These are phyloP conservation scores for Nepenthes gracilis DNA, from an alignment of 148 eudicot species.

Conservation along the genomic window DNA sequence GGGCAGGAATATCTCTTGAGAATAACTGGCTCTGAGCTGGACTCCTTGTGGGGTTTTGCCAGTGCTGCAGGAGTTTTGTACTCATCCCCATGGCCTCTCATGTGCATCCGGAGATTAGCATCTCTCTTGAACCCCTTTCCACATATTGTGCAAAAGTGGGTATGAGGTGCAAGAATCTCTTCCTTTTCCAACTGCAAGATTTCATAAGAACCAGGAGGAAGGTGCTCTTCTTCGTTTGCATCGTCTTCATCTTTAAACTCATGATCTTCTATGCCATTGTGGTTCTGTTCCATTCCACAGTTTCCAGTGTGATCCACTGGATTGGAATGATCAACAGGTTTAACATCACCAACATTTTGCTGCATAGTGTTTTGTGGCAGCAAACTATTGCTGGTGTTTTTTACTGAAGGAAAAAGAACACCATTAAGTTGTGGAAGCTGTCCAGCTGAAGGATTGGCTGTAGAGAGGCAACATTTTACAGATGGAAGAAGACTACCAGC, in stretches of 20 bases:
- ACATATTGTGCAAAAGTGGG: constrained; percentile 88
- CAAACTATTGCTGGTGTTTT: constrained; percentile 7
- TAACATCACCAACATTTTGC: constrained; percentile 13
- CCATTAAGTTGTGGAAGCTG: constrained; percentile 31
- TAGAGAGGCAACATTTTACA: constrained; percentile 37
- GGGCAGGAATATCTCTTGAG: constrained; percentile 93
- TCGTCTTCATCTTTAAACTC: constrained; percentile 81
- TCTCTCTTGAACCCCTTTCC: constrained; percentile 97
- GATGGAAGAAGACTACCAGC: constrained; percentile 97
- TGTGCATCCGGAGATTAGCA: constrained; percentile 93
- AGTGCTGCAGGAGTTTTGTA: constrained; percentile 88
- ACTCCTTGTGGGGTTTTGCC: constrained; percentile 82
- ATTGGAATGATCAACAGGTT: constrained; percentile 27
- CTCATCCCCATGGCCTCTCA: constrained; percentile 96
- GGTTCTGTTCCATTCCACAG: constrained; percentile 24
- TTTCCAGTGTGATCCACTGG: constrained; percentile 25
- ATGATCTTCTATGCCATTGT: constrained; percentile 34
- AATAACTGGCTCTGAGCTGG: constrained; percentile 49
- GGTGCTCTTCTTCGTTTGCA: constrained; percentile 78
- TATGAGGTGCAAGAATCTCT: constrained; percentile 94
- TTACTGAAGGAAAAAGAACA: constrained; percentile 16
- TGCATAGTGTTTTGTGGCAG: constrained; percentile 21
- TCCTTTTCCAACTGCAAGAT: constrained; percentile 89
- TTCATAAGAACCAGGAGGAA: constrained; percentile 85
- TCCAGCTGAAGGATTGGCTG: constrained; percentile 22